Evolutionary conservation across 129 eudicot species (phyloP).

Genomic region (Arctium lappa): DNA sequence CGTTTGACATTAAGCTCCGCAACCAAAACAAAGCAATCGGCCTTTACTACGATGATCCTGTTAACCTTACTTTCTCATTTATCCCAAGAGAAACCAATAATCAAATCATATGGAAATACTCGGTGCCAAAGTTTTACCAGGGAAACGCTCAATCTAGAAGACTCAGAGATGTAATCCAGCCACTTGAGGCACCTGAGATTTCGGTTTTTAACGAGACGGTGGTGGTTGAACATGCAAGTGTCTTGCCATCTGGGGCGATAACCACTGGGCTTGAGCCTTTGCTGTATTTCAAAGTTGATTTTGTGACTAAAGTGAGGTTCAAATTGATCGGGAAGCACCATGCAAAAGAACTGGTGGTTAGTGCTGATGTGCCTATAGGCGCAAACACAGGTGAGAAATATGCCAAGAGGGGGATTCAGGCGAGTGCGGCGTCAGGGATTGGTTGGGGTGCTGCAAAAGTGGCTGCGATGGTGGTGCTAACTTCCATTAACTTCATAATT

Average conservation of each 20-base stretch:
- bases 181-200: background rate
- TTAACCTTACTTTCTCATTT: slow-evolving; percentile 14
- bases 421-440: background rate
- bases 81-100: slow-evolving; percentile 15
- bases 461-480: background rate
- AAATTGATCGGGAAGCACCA: slow-evolving; percentile 15
- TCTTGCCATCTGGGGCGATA: slow-evolving; percentile 11
- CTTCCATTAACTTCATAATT: slow-evolving; percentile 1
- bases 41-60: slow-evolving; percentile 21
- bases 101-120: slow-evolving; percentile 20
- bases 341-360: slow-evolving; percentile 17
- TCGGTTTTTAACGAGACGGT: slow-evolving; percentile 17
- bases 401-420: slow-evolving; percentile 24
- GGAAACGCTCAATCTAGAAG: slow-evolving; percentile 29
- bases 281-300: slow-evolving; percentile 16
- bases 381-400: slow-evolving; percentile 20
- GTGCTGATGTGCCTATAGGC: slow-evolving; percentile 25
- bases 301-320: slow-evolving; percentile 20
- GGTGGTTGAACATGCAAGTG: slow-evolving; percentile 7
- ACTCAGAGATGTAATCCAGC: slow-evolving; percentile 11
- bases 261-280: slow-evolving; percentile 17
- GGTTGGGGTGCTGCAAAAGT: background rate
- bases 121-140: slow-evolving; percentile 25
- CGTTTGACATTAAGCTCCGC: slow-evolving; percentile 13
- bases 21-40: slow-evolving; percentile 24